Evolutionary conservation across 2,329 filamentous ascomycete genomes (phyloP), one percentile per base, ranked within the genome.

Genomic region (Saccharata proteae): DNA sequence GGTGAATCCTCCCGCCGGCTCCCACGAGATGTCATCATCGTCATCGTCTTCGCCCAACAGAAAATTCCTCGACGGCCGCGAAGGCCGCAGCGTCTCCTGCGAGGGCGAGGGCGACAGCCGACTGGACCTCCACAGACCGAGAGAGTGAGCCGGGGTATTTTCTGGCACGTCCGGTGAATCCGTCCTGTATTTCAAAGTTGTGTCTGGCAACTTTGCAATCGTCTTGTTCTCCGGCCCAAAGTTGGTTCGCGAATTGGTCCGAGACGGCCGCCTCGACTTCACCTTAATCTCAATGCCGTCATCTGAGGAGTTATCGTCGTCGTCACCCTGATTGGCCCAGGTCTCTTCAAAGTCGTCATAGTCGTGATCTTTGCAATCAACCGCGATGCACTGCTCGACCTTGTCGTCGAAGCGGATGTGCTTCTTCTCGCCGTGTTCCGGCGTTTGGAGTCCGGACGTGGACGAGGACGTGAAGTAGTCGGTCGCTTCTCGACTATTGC

Each of bases 341-440:
- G 51, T 50, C 18, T 57, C 58, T 19, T 61, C 55, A 21, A 57
- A 54, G 14, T 61, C 57, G 29, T 83, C 75, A 8, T 80, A 74
- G 28, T 86, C 79, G 15, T 78, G 77, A 40, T 81, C 75, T 58
- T 92, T 92, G 44, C 75, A 69, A 19, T 96, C 86, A 18, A 98
- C 74, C 6, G 90, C 90, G 41, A 94, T 94, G 52, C 86, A 94
- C 52, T 96, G 88, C 52, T 86, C 78, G 3, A 98, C 90, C 58
- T 88, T 81, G 49, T 94, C 82, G 50, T 94, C 90, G 55, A 98
- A 98, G 48, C 93, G 83, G 42, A 98, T 96, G 52, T 93, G 88
- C 38, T 77, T 85, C 47, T 75, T 71, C 46, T 80, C 77, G 6
- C 71, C 56, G 29, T 61, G 72, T 58, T 36, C 64, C 4, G 72